Percentiles rank a stretch among this genome's conserved stretches.
phyloP scores from a whole-genome alignment of 345 rosid species.

The Sonneratia caseolaris region DNA sequence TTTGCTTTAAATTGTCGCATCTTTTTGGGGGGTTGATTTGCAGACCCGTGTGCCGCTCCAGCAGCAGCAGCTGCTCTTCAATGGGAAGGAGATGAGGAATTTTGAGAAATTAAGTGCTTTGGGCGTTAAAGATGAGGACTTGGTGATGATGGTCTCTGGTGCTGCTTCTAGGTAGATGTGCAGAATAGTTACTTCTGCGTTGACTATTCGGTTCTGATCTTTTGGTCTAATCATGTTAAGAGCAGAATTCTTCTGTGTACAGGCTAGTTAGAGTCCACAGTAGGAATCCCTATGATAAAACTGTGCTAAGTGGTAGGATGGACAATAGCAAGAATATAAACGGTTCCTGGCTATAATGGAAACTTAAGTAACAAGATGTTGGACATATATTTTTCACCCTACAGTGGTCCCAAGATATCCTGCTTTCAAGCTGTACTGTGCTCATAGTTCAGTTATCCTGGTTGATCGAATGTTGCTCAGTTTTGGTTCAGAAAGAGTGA shows the following conservation, averaged over 20 bases:
- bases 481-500: neutral
- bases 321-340: neutral
- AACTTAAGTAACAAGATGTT: neutral
- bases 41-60: constrained; percentile 78
- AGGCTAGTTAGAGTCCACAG: neutral
- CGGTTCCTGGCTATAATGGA: neutral
- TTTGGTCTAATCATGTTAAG: neutral
- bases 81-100: constrained; percentile 76
- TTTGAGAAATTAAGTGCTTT: constrained; percentile 67
- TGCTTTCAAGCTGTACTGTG: neutral
- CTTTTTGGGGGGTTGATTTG: constrained; percentile 10
- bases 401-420: neutral
- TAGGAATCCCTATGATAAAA: neutral
- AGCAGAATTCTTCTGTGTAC: neutral
- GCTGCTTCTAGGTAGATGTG: constrained; percentile 34
- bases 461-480: neutral
- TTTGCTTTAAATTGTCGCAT: neutral
- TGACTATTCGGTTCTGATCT: neutral
- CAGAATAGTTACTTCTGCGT: neutral
- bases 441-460: neutral
- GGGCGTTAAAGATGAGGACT: constrained; percentile 87
- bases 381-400: neutral
- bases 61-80: constrained; percentile 78
- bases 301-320: neutral
- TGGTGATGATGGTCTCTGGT: constrained; percentile 80